Evolutionary conservation across 2,329 filamentous ascomycete species (phyloP).

Genomic region (Cladosporium phlei): DNA sequence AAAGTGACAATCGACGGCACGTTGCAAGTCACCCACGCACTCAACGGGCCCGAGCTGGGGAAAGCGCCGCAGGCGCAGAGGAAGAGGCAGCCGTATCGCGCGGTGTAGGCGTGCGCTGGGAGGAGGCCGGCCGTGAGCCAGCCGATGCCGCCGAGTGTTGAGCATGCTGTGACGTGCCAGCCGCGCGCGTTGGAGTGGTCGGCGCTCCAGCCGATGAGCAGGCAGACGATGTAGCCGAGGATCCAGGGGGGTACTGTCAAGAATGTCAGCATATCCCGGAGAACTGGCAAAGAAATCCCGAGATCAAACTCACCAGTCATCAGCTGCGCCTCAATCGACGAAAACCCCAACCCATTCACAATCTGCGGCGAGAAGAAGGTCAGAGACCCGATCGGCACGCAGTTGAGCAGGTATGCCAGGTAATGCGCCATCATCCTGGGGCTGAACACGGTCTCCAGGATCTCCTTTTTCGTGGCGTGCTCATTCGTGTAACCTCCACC

Average conservation of each 20-base stretch:
- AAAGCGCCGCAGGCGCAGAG: conserved; percentile 37
- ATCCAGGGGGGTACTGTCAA: conserved; percentile 30
- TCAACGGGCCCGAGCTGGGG: conserved; percentile 34
- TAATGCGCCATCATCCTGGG: conserved; percentile 39
- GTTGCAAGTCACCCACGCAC: conserved; percentile 38
- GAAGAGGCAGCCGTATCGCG: conserved; percentile 36
- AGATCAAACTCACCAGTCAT: conserved; percentile 21
- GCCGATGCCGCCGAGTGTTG: conserved; percentile 21
- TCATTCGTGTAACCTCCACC: conserved; percentile 37
- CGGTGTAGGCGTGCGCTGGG: conserved; percentile 23
- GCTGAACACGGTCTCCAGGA: conserved; percentile 34
- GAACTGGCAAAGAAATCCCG: neutral
- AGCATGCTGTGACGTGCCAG: conserved; percentile 22
- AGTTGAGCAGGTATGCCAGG: conserved; percentile 29
- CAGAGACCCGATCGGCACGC: conserved; percentile 30
- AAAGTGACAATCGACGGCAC: conserved; percentile 36
- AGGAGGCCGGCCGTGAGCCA: conserved; percentile 25
- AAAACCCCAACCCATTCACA: conserved; percentile 48
- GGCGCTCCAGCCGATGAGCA: conserved; percentile 25
- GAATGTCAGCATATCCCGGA: neutral
- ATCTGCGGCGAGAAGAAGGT: conserved; percentile 52
- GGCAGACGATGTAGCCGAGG: conserved; percentile 30
- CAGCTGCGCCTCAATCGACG: conserved; percentile 39
- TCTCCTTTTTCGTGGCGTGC: conserved; percentile 33
- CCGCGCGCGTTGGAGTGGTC: conserved; percentile 24